Percentiles rank a stretch among this genome's conserved stretches.
These are phyloP conservation scores for Escovopsis weberi DNA, from an alignment of 2,329 filamentous ascomycete genomes.

Conservation along the genomic window DNA sequence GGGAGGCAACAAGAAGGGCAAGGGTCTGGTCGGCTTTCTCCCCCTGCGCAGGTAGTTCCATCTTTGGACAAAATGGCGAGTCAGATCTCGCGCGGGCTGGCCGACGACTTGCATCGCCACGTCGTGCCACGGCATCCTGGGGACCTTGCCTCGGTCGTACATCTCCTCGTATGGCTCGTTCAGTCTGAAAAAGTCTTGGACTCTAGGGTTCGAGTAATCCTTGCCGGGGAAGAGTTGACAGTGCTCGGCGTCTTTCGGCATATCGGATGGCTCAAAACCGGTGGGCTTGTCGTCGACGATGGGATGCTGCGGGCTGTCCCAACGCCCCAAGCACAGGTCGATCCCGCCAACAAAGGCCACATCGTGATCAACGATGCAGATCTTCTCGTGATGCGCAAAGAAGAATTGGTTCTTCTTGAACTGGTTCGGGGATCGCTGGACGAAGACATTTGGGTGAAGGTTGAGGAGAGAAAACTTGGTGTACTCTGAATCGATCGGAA, in stretches of 20 bases:
- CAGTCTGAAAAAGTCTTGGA: conserved; percentile 87
- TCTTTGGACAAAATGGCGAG: conserved; percentile 88
- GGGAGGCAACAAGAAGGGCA: conserved; percentile 83
- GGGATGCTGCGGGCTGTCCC: conserved; percentile 90
- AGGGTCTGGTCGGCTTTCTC: conserved; percentile 81
- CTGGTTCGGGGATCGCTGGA: conserved; percentile 92
- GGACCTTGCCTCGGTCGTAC: conserved; percentile 82
- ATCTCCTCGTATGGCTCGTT: conserved; percentile 96
- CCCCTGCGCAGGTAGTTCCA: conserved; percentile 96
- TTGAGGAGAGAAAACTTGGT: conserved; percentile 94
- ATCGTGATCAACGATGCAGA: conserved; percentile 93
- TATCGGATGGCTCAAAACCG: conserved; percentile 67
- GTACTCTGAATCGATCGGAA: conserved; percentile 96
- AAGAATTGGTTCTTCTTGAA: conserved; percentile 99
- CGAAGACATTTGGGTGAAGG: conserved; percentile 89
- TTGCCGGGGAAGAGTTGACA: conserved; percentile 96
- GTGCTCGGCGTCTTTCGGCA: conserved; percentile 77
- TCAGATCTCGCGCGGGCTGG: conserved; percentile 85
- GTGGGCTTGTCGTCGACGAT: conserved; percentile 89
- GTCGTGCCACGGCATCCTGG: conserved; percentile 97
- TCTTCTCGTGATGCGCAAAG: conserved; percentile 96
- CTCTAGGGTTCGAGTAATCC: conserved; percentile 92
- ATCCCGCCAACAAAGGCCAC: conserved; percentile 92
- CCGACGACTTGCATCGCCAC: conserved; percentile 96
- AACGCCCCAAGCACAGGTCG: conserved; percentile 91